phyloP scores from a whole-genome alignment of 192 early-diverging fungal genomes.

The Chytriomyces hyalinus region DNA sequence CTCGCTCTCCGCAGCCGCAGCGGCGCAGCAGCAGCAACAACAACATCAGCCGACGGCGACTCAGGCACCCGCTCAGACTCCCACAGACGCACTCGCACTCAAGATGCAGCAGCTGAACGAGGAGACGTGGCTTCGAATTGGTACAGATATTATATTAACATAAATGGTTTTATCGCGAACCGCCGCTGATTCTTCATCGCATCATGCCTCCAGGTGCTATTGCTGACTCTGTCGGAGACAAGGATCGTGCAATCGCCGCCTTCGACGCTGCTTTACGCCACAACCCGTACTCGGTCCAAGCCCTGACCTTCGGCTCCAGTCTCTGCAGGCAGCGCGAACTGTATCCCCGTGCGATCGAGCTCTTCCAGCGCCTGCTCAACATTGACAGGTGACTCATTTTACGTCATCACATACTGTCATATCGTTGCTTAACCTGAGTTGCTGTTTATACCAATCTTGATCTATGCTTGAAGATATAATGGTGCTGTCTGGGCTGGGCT shows the following conservation, averaged over 20 bases:
- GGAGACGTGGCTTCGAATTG: conserved; percentile 45
- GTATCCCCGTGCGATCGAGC: conserved; percentile 87
- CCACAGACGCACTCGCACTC: conserved; percentile 14
- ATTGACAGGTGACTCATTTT: conserved; percentile 59
- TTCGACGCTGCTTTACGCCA: conserved; percentile 92
- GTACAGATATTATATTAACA: conserved; percentile 65
- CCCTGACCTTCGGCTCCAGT: conserved; percentile 80
- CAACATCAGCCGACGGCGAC: background rate
- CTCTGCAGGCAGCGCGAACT: conserved; percentile 84
- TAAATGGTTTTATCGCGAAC: conserved; percentile 60
- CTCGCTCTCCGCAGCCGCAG: background rate
- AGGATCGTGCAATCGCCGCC: conserved; percentile 80
- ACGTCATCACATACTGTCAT: no score
- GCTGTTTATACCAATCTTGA: no score
- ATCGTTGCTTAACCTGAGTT: no score
- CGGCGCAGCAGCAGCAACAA: conserved; percentile 7
- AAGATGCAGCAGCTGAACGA: conserved; percentile 40
- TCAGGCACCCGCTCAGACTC: background rate
- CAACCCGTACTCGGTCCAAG: conserved; percentile 87
- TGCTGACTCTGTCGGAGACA: conserved; percentile 74
- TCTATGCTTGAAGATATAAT: conserved; percentile 52
- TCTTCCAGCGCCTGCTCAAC: conserved; percentile 85
- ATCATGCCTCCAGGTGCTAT: conserved; percentile 59
- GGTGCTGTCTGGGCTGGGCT: conserved; percentile 95
- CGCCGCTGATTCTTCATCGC: conserved; percentile 39